Evolutionary conservation across 495 filamentous ascomycete species (phyloP).

Genomic region (Talaromyces trachyspermus): DNA sequence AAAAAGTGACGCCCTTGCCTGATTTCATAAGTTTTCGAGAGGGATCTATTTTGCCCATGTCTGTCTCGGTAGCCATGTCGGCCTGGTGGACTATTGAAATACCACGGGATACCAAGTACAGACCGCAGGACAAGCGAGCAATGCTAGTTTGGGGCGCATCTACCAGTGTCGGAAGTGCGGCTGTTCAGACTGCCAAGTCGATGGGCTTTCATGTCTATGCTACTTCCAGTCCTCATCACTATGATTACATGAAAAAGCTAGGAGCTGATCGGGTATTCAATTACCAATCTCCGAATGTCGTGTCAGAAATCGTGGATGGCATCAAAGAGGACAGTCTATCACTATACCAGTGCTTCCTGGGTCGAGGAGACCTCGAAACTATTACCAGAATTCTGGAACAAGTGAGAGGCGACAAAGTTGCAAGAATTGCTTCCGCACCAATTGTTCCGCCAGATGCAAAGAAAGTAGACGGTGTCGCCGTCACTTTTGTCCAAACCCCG

Average conservation of each 20-base stretch:
- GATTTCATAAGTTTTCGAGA: slow-evolving; percentile 30
- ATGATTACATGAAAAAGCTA: slow-evolving; percentile 33
- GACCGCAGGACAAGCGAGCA: slow-evolving; percentile 21
- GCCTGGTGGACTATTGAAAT: slow-evolving; percentile 30
- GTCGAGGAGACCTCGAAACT: slow-evolving; percentile 15
- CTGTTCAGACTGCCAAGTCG: slow-evolving; percentile 33
- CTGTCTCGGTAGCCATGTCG: slow-evolving; percentile 21
- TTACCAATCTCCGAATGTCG: slow-evolving; percentile 31
- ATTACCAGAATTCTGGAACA: slow-evolving; percentile 24
- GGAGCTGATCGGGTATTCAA: slow-evolving; percentile 40
- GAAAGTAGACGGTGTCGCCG: slow-evolving; percentile 22
- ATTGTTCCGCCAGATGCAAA: slow-evolving; percentile 19
- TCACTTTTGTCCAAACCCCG: slow-evolving; percentile 21
- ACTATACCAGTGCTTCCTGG: slow-evolving; percentile 23
- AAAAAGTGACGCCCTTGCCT: slow-evolving; percentile 23
- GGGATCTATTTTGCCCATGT: slow-evolving; percentile 32
- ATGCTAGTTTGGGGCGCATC: slow-evolving; percentile 43
- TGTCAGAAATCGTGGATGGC: slow-evolving; percentile 27
- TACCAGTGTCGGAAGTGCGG: slow-evolving; percentile 32
- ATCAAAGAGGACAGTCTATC: slow-evolving; percentile 27
- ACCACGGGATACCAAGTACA: slow-evolving; percentile 20
- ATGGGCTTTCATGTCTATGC: slow-evolving; percentile 39
- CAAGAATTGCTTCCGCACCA: slow-evolving; percentile 22
- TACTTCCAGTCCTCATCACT: slow-evolving; percentile 36
- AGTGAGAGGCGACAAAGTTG: slow-evolving; percentile 19